A percentile compares a stretch with the other conserved stretches of the same genome.
Conservation (phyloP, 164 flowering plant genomes). For the Aristolochia fimbriata region DNA sequence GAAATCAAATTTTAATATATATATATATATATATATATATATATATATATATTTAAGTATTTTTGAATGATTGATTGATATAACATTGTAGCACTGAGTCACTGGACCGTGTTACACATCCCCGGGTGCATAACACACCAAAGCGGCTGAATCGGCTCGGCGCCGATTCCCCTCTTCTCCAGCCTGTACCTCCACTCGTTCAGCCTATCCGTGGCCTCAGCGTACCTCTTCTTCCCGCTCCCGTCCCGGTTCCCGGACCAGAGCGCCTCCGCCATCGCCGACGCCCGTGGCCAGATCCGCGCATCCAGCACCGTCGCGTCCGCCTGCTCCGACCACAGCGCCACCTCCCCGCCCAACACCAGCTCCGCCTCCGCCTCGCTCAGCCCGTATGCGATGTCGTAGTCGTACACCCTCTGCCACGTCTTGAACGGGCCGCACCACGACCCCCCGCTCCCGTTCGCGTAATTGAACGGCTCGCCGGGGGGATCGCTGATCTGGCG, state of each 20-base stretch:
- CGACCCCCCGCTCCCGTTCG: slow-evolving; percentile 53
- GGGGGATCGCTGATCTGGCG: slow-evolving; percentile 18
- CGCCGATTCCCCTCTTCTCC: slow-evolving; percentile 63
- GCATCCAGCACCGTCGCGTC: slow-evolving; percentile 67
- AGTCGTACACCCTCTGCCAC: slow-evolving; percentile 79
- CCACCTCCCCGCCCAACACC: slow-evolving; percentile 92
- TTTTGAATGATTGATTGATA: too few relatives aligned
- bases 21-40: too few relatives aligned
- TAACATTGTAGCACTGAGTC: too few relatives aligned
- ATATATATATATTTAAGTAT: too few relatives aligned
- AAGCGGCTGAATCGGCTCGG: slow-evolving; percentile 88
- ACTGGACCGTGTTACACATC: slow-evolving; percentile 67
- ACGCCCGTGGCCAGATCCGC: slow-evolving; percentile 73
- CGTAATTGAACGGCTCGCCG: slow-evolving; percentile 17
- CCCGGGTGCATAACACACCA: slow-evolving; percentile 80
- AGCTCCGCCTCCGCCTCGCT: slow-evolving; percentile 44
- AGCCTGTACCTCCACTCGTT: slow-evolving; percentile 78
- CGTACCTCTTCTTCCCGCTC: slow-evolving; percentile 66
- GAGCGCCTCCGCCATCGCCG: slow-evolving; percentile 77
- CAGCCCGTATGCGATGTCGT: slow-evolving; percentile 70
- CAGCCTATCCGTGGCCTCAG: slow-evolving; percentile 75
- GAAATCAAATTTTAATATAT: too few relatives aligned
- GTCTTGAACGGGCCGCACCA: slow-evolving; percentile 97
- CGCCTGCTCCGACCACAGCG: slow-evolving; percentile 93
- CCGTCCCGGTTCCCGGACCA: slow-evolving; percentile 88